Base-by-base conservation (phyloP, 2,329 filamentous ascomycete genomes). In the Elsinoe batatas region DNA sequence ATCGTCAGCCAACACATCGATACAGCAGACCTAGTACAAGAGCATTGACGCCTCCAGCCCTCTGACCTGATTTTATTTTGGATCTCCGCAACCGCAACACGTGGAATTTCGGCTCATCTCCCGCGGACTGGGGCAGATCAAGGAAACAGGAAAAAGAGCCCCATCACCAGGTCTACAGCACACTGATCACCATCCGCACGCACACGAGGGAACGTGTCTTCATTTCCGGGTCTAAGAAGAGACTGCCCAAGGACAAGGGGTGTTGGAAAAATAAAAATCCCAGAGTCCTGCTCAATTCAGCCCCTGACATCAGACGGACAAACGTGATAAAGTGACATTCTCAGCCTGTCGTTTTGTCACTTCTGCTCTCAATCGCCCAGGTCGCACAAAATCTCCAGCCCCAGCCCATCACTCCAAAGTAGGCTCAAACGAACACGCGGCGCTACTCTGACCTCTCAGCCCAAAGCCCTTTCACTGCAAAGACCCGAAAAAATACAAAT, bases 1-100 rank as follows among this genome's bases (percentile, higher is more conserved):
- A 49, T 49, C 44, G 26, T 49, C 44, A 35, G 44, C 44, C 44
- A 49, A 49, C 44, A 35, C 22, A 49, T 33, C 44, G 30, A 33
- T 49, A 33, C 44, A 38, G 26, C 32, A 49, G 26, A 13, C 13
- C 32, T 22, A 20, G n/a, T 12, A 22, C 40, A 22, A n/a, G 10
- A 38, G 17, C 26, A 15, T 42, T 42, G 38, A 30, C 44, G 33
- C 44, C 15, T 20, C 11, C 44, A 49, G 26, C 26, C 44, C 44
- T 49, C 44, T 33, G 33, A 49, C 44, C 44, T 49, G 44, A 15
- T 35, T 35, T 49, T 33, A 33, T 17, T 35, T 47, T 47, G 22
- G 12, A 49, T 46, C 43, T 51, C 47, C 47, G 32, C 47, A 51
- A 33, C 15, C 37, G 6, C 12, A 38, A 51, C 47, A 51, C 47